Base-by-base conservation (phyloP, 2,329 filamentous ascomycete genomes). In the Ophiostoma himal-ulmi region DNA sequence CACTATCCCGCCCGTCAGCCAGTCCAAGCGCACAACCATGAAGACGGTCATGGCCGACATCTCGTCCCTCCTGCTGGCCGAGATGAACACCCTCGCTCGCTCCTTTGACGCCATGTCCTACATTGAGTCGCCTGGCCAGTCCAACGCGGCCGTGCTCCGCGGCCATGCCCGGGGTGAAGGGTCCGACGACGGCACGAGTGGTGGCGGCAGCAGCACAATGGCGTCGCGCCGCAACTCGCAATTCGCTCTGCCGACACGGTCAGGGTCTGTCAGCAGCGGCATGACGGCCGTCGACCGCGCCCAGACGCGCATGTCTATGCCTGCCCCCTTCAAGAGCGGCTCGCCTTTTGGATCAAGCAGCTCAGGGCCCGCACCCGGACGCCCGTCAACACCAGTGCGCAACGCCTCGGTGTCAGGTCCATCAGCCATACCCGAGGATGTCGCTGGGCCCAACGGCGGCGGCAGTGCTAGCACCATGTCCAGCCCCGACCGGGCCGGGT, bases 1-100 rank as follows among this genome's bases (percentile, higher is more conserved):
- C 65, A 84, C 87, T 54, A 86, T 97, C 36, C 93, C 93, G 20
- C 87, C 89, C 0, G 81, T 82, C 26, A 85, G 89, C 70, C 82
- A 88, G 37, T 91, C 89, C 65, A 91, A 89, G 76, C 85, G 88
- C 67, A 95, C 93, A 1, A 95, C 93, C 1, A 89, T 94, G 78
- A 92, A 91, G 80, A 91, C 90, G 0, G 84, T 91, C 76, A 89
- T 94, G 86, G 93, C 91, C 76, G 89, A 93, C 77, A 86, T 94
- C 70, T 92, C 91, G 3, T 90, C 90, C 14, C 77, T 91, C 69
- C 79, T 94, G 66, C 82, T 94, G 30, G 90, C 90, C 26, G 91
- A 93, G 79, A 88, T 94, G 85, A 91, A 89, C 39, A 88, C 86
- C 0, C 83, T 92, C 71, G 91, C 90, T 71, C 92, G 87, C 75